Percentiles rank a stretch among this genome's conserved stretches.
Evolutionary conservation across 371 early-diverging fungal species (phyloP).

Genomic region (Mucor saturninus): DNA sequence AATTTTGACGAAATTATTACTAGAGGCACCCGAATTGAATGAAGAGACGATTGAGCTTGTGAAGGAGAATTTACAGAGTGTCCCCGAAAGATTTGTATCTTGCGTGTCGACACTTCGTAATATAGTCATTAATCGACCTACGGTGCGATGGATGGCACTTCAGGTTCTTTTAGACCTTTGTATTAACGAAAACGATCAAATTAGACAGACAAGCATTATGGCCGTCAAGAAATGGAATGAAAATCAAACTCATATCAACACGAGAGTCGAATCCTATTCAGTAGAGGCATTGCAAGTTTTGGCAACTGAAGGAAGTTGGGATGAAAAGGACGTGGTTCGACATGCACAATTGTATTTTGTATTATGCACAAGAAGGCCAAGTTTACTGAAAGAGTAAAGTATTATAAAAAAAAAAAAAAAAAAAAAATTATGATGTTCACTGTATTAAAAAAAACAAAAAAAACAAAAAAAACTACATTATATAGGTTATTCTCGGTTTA

Average conservation of each 20-base stretch:
- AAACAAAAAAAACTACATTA: conserved; percentile 7
- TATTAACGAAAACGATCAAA: conserved; percentile 41
- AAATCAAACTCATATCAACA: conserved; percentile 53
- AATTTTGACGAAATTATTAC: conserved; percentile 39
- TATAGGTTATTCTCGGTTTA: conserved; percentile 66
- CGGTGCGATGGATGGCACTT: conserved; percentile 36
- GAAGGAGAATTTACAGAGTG: conserved; percentile 32
- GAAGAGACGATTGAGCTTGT: conserved; percentile 32
- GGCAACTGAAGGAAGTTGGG: conserved; percentile 8
- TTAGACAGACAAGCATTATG: conserved; percentile 60
- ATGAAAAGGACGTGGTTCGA: conserved; percentile 38
- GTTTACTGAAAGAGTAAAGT: conserved; percentile 45
- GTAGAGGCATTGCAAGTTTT: conserved; percentile 46
- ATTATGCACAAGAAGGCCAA: conserved; percentile 46
- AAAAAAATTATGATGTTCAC: not conserved
- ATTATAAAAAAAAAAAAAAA: not conserved
- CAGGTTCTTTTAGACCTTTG: conserved; percentile 45
- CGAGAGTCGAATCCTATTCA: conserved; percentile 58
- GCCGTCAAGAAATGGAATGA: conserved; percentile 68
- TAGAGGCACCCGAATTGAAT: conserved; percentile 51
- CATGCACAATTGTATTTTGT: conserved; percentile 51
- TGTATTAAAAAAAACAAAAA: not conserved
- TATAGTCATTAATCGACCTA: conserved; percentile 35
- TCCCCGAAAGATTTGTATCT: conserved; percentile 47
- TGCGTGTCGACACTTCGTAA: conserved; percentile 47